phyloP scores from a whole-genome alignment of 139 green algal species.

The Pseudopediastrum boryanum region DNA sequence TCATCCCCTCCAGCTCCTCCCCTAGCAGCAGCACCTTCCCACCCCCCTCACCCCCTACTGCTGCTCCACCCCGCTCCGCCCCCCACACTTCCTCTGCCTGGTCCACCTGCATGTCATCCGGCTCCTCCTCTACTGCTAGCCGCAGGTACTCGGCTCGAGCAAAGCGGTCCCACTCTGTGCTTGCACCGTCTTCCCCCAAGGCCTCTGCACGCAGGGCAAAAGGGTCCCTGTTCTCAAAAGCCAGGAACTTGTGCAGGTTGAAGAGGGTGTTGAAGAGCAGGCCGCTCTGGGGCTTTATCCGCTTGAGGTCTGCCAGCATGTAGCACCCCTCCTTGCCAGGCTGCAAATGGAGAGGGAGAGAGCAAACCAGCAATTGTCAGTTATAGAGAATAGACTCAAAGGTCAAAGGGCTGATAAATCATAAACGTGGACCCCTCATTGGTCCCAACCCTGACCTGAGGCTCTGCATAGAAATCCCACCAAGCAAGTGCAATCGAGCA shows the following conservation, averaged over 20 bases:
- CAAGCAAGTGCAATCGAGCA: too few species aligned
- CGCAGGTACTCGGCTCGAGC: conserved; percentile 85
- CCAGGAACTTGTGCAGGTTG: conserved; percentile 99
- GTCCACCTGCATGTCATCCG: conserved; percentile 61
- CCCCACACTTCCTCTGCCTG: too few species aligned
- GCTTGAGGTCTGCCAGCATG: conserved; percentile 82
- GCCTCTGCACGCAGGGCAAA: conserved; percentile 59
- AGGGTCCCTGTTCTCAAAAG: conserved; percentile 89
- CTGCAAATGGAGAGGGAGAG: neutral
- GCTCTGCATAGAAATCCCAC: too few species aligned
- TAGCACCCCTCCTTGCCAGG: conserved; percentile 55
- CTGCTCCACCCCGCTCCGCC: too few species aligned
- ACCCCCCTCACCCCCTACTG: too few species aligned
- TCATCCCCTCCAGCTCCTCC: too few species aligned
- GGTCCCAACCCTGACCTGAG: too few species aligned
- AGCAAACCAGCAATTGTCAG: neutral
- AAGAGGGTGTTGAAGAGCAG: conserved; percentile 99
- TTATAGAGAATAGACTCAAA: neutral
- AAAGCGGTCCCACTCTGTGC: conserved; percentile 87
- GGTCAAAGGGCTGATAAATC: too few species aligned
- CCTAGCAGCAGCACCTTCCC: too few species aligned
- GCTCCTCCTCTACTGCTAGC: conserved; percentile 90
- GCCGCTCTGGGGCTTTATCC: conserved; percentile 68
- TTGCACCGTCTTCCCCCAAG: conserved; percentile 61
- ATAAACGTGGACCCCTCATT: too few species aligned